Evolutionary conservation across 2,329 filamentous ascomycete genomes (phyloP), one percentile per base, ranked within the genome.

Genomic region (Sarocladium strictum): DNA sequence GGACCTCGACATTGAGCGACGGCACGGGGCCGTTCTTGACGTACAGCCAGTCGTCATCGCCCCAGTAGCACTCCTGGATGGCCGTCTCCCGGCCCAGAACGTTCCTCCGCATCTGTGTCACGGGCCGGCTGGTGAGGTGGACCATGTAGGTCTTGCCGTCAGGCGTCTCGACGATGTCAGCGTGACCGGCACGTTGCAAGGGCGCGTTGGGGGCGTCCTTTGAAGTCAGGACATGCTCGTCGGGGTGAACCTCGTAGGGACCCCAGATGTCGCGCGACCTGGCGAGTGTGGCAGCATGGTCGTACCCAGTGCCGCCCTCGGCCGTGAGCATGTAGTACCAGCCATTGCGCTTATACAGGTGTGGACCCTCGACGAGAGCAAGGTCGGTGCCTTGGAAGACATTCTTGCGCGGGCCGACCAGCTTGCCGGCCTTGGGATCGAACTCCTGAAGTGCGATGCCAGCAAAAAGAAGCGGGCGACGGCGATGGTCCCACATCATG

Each of bases 301-400:
- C 74, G 56, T 80, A 82, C 4, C 76, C 83, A 0, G 82, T 85
- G 3, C 82, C 81, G 24, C 80, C 81, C 61, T 84, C 80, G 2
- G 81, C 81, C 0, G 77, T 82, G 5, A 84, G 66, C 7, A 84
- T 72, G 60, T 84, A 84, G 59, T 84, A 85, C 72, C 75, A 81
- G 7, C 76, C 78, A 35, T 77, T 76, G 41, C 77, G 73, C 65
- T 79, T 80, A 64, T 83, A 83, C 2, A 84, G 61, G 59, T 85
- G 81, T 2, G 81, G 80, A 0, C 75, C 81, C 62, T 84, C 81
- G 11, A 81, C 75, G 2, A 79, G 71, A 17, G 68, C 73, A 0
- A 84, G 67, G 0, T 80, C 78, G 4, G 78, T 83, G 26, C 81
- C 81, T 2, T 65, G 59, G 64, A 78, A 85, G 56, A 81, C 72